Percentiles rank a stretch among this genome's conserved stretches.
Conservation (phyloP, 345 rosid species). For the Populus davidiana region DNA sequence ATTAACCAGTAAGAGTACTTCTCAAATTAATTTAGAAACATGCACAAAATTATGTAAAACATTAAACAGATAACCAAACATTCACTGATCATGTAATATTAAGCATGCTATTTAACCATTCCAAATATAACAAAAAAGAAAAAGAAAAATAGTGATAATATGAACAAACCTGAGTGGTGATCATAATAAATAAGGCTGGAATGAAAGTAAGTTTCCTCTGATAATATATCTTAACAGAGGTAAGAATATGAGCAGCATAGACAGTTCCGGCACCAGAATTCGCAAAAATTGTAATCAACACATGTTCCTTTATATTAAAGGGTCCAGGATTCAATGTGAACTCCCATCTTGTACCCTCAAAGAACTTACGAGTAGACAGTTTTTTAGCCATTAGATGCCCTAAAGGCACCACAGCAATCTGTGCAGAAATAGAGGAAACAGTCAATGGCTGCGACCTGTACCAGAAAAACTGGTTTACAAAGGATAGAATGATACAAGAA, state of each 20-base stretch:
- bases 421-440: neutral
- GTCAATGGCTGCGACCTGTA: neutral
- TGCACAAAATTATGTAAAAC: too few relatives aligned
- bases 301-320: conserved; percentile 79
- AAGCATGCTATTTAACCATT: neutral
- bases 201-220: conserved; percentile 53
- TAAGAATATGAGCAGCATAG: conserved; percentile 69
- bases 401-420: neutral
- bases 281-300: conserved; percentile 56
- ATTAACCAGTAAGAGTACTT: too few relatives aligned
- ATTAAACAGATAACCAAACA: too few relatives aligned
- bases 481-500: conserved; percentile 31
- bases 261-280: conserved; percentile 76
- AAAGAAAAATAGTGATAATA: neutral
- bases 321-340: conserved; percentile 76
- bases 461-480: conserved; percentile 1
- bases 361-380: neutral
- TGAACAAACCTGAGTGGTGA: conserved; percentile 71
- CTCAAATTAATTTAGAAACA: too few relatives aligned
- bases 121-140: neutral
- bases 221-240: conserved; percentile 60
- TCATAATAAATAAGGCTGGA: conserved; percentile 63
- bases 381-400: conserved; percentile 4
- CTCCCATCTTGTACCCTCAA: conserved; percentile 23
- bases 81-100: too few relatives aligned